Evolutionary conservation across 257 asterid species (phyloP), one percentile per base, ranked within the genome.

Genomic region (Nicotiana attenuata): DNA sequence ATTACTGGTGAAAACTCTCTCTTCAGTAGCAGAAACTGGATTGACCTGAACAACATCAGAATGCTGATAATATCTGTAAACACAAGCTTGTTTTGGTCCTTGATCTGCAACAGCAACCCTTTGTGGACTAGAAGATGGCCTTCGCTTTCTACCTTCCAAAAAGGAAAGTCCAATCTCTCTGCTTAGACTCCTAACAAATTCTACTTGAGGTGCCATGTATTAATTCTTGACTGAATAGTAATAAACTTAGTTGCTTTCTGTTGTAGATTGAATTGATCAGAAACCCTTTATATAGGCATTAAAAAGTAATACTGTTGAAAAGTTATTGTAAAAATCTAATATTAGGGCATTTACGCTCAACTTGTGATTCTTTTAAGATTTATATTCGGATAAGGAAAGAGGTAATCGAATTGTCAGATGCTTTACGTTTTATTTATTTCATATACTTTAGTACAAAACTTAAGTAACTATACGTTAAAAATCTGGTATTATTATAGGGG

Each of bases 151-250:
- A 24, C 80, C 63, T 75, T 75, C 80, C 24, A 75, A 7, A 24
- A 75, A 50, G 41, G 80, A 47, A 75, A 75, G 80, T 50, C 80
- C 80, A 75, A 75, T 22, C 26, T 75, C 80, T 50, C 80, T 75
- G 5, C 63, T 75, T 75, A 75, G 16, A 7, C 14, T 75, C 38
- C 56, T 75, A 15, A 75, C 63, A 15, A 75, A 75, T 50, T 75
- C 80, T 24, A 24, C 6, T 75, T 75, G 80, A 15, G 80, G 80
- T 75, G 80, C 80, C 80, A 75, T 75, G 4, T 47, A 45, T 20
- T 69, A 38, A 56, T 1, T 56, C 50, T 52, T 52, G 57, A 52
- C 7, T 47, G 26, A 15, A 75, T 71, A 71, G 11, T 5, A 5
- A 22, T 45, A 1, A 41, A 69, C 33, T 22, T 71, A 22, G 24